Evolutionary conservation across 1,139 yeast species (phyloP), one percentile per base, ranked within the genome.

Genomic region (Pichia terricola): DNA sequence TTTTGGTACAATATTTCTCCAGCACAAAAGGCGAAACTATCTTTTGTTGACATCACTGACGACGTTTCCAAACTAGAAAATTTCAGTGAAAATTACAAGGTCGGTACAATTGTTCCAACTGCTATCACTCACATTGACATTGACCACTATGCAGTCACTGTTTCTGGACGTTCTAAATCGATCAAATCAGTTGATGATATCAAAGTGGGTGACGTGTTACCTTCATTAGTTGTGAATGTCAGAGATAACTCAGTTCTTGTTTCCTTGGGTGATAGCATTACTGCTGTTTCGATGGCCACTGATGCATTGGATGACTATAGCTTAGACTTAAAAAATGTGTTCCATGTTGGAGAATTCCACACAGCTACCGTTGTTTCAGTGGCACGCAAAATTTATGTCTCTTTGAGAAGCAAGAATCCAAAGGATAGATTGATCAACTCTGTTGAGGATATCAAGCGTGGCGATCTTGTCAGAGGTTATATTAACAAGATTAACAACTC

Each of bases 271-370:
- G 70, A 71, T 33, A 70, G 69, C 40, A 69, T 81, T 25, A 68
- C 72, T 45, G 96, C 87, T 31, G 71, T 79, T 50, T 77, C 88
- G 4, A 80, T 70, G 59, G 72, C 81, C 41, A 81, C 94, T 4
- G 96, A 88, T 62, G 88, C 94, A 16, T 69, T 85, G 52, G 76
- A 82, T 54, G 83, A 86, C 56, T 86, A 78, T 59, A 69, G 78
- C 31, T 68, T 71, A 30, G 69, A 76, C 39, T 64, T 82, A 45
- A 70, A 68, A 22, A 71, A 69, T n/a, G 69, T 67, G 1, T 86
- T 70, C 60, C 64, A 70, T 32, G 63, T 69, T 10, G 80, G 80
- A 51, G 79, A 78, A 48, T 69, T 77, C 41, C 76, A 81, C 37
- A 63, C 78, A 40, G 87, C 87, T 27, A 75, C 77, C 31, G 76